Base-by-base conservation (phyloP, 176 grass and related monocot genomes). In the Carex myosuroides region DNA sequence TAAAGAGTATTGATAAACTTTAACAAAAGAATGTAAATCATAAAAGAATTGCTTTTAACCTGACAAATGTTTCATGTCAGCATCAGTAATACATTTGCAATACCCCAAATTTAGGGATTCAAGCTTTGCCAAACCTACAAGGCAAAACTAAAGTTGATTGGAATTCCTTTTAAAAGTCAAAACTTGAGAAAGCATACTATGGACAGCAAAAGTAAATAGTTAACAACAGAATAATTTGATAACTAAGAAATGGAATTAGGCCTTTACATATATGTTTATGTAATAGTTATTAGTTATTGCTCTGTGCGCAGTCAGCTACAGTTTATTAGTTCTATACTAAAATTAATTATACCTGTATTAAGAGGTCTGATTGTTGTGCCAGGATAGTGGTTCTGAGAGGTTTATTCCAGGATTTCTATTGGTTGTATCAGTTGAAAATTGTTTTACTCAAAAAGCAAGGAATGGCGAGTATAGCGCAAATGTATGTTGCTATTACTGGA, bases 71-170 rank as follows among this genome's bases (percentile, higher is more conserved):
- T 92, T 87, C 89, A 99, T 91, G 76, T 99, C 96, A 80, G 85
- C 84, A 92, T 99, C 93, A 79, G 88, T 99, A 86, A 99, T 88
- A 88, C 87, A 85, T 59, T 95, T 99, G 90, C 91, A 95, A 35
- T 99, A 94, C 80, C 90, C 88, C 89, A 99, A 75, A 85, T 95
- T 95, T 62, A 99, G 90, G 64, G 87, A 95, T 85, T 92, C 93
- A 74, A 99, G 85, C 74, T 92, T 99, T 88, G 67, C 88, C 87
- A 99, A 89, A 60, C 85, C 96, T 99, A 91, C 48, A 82, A 76
- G 79, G 79, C 8, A 90, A 86, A 88, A 30, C 29, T 83, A 65
- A 70, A 79, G 76, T 54, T 60, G 9, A 71, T 70, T 16, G 8
- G 41, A 57, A 17, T 5, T 26, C 17, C 46, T 7, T n/a, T 44